phyloP scores from a whole-genome alignment of 2,329 filamentous ascomycete genomes.

The Myriosclerotinia scirpicola region DNA sequence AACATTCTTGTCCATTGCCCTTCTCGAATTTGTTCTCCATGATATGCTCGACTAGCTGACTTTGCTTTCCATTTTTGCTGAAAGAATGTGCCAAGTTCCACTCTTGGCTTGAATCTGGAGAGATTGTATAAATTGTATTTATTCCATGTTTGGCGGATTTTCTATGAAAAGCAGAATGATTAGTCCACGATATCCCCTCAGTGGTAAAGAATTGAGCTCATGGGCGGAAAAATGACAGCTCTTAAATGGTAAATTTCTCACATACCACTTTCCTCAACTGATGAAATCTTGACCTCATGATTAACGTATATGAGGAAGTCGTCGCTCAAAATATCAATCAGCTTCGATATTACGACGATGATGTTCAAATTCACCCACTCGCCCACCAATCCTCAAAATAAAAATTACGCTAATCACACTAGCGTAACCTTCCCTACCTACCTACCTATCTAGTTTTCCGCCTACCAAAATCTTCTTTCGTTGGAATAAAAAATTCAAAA shows the following conservation, averaged over 20 bases:
- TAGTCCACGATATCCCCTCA: neutral
- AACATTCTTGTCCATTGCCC: slow-evolving; percentile 95
- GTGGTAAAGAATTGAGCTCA: neutral
- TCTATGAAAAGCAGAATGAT: slow-evolving; percentile 53
- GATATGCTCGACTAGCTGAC: slow-evolving; percentile 78
- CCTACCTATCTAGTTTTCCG: slow-evolving; percentile 6
- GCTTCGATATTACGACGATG: slow-evolving; percentile 1
- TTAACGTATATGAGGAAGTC: slow-evolving; percentile 15
- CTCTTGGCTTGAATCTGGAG: slow-evolving; percentile 51
- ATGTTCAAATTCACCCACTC: neutral
- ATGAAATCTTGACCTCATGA: slow-evolving; percentile 25
- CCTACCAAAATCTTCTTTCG: neutral
- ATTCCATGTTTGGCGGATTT: slow-evolving; percentile 94
- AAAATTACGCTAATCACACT: slow-evolving; percentile 15
- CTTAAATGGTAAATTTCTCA: neutral
- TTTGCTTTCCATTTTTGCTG: slow-evolving; percentile 98
- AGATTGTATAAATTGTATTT: slow-evolving; percentile 97
- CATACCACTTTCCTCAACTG: slow-evolving; percentile 22
- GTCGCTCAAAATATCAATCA: neutral
- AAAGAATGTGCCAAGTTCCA: slow-evolving; percentile 70
- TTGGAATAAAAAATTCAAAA: neutral
- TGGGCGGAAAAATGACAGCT: neutral
- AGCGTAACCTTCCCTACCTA: neutral
- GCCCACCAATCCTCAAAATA: slow-evolving; percentile 4
- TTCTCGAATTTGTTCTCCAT: slow-evolving; percentile 92